Base-by-base conservation (phyloP, 202 grass and related monocot species). In the Digitaria exilis region DNA sequence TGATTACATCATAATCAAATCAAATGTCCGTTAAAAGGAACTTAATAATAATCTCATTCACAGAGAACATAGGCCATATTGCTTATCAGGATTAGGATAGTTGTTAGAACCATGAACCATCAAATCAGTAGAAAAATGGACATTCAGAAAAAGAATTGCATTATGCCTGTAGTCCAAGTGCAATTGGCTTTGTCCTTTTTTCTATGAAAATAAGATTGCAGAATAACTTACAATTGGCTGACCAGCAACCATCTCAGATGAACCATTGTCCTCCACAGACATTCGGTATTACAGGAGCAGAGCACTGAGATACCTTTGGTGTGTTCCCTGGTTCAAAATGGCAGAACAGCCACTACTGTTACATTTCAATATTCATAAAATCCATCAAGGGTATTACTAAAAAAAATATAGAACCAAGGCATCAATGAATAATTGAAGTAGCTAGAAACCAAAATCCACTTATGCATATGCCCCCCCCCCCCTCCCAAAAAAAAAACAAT, bases 181-280 rank as follows among this genome's bases (percentile, higher is more conserved):
- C 60, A 24, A 3, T 70, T 52, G 24, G 13, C 17, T 84, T 41
- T 9, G 2, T 68, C 58, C 61, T 44, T 61, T 30, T 44, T 61
- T 30, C n/a, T 25, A 35, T 69, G 62, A 76, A 75, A 70, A 85
- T 4, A 70, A 80, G 26, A 54, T 75, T 62, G 43, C 1, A 3
- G 35, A 59, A 62, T 32, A 80, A 29, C 82, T 74, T 76, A 94
- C 92, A 86, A 75, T 74, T 25, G 84, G 71, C 48, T 88, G 86
- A 59, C 54, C 71, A 69, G 79, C 57, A 65, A 52, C 69, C 67
- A 81, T 69, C 51, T 46, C 37, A 46, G 79, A 60, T 9, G 39
- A 31, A 71, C 37, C 51, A 59, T 46, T 81, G n/a, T 69, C 3
- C 18, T 59, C 75, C 43, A 9, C 25, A 60, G 39, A 81, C 52